Evolutionary conservation across 2,329 filamentous ascomycete species (phyloP).

Genomic region (Fusarium drepaniforme): DNA sequence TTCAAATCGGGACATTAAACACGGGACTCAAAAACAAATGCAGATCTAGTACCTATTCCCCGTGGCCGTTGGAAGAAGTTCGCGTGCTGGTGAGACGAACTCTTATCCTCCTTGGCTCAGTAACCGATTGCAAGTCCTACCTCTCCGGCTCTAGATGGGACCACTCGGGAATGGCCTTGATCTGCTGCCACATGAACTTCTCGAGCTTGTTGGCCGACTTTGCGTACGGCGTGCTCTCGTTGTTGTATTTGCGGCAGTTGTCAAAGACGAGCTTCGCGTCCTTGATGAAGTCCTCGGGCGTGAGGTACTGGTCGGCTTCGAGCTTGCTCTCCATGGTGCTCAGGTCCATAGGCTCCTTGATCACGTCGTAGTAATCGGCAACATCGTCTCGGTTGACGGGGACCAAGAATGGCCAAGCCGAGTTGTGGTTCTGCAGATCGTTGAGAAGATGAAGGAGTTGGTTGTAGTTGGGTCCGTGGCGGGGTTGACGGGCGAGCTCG

Average conservation of each 20-base stretch:
- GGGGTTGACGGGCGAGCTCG: conserved; percentile 91
- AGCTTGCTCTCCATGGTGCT: conserved; percentile 96
- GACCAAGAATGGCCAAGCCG: conserved; percentile 93
- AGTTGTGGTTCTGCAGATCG: conserved; percentile 92
- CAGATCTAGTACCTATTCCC: conserved; percentile 1
- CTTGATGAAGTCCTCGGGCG: conserved; percentile 90
- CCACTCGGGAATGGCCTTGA: conserved; percentile 95
- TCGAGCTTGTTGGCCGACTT: conserved; percentile 95
- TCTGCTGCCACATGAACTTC: conserved; percentile 95
- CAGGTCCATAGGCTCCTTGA: conserved; percentile 97
- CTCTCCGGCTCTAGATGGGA: conserved; percentile 70
- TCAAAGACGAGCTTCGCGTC: conserved; percentile 92
- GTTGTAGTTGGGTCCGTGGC: conserved; percentile 96
- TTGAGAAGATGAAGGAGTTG: conserved; percentile 93
- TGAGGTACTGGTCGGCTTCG: conserved; percentile 91
- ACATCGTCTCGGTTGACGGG: conserved; percentile 97
- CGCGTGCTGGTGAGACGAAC: conserved; percentile 16
- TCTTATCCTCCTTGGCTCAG: conserved; percentile 5
- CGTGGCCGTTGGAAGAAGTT: not conserved
- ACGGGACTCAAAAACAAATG: not conserved
- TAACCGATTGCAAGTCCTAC: conserved; percentile 44
- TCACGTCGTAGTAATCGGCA: conserved; percentile 98
- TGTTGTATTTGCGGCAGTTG: conserved; percentile 97
- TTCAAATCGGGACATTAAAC: not conserved
- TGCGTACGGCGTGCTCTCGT: conserved; percentile 92